These are phyloP conservation scores for Edaphochlamys debaryana DNA, from an alignment of 139 green algal species.

Conservation along the genomic window DNA sequence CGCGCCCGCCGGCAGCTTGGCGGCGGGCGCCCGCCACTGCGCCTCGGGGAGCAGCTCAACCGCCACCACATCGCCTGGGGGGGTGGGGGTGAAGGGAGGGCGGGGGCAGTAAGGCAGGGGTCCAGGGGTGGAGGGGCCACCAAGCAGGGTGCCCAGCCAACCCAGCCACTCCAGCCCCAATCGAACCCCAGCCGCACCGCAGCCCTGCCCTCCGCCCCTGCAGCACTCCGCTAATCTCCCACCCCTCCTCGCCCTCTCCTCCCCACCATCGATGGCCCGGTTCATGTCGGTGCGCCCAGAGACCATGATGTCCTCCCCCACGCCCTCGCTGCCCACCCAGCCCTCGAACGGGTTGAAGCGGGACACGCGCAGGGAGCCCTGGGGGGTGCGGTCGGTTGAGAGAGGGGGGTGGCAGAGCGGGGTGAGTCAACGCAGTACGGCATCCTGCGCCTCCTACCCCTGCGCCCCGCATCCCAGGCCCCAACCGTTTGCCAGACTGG, in stretches of 20 bases:
- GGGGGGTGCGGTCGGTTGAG: not conserved
- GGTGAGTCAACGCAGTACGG: not conserved
- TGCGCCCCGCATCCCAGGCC: no score
- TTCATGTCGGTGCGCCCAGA: slow-evolving; percentile 81
- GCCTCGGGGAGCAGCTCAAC: slow-evolving; percentile 87
- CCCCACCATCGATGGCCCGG: slow-evolving; percentile 78
- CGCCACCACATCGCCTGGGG: slow-evolving; percentile 67
- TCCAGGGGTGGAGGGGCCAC: not conserved
- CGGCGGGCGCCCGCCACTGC: slow-evolving; percentile 71
- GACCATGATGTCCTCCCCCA: slow-evolving; percentile 85
- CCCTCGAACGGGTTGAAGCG: slow-evolving; percentile 88
- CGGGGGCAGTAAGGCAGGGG: not conserved
- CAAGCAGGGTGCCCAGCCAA: no score
- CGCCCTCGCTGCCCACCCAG: slow-evolving; percentile 73
- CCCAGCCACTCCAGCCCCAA: no score
- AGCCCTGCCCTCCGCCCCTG: no score
- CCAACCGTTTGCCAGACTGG: not conserved
- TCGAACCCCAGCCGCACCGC: no score
- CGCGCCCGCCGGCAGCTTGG: slow-evolving; percentile 44
- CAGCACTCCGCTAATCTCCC: no score
- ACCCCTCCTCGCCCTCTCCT: not conserved
- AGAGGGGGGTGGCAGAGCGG: not conserved
- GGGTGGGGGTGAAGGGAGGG: no score
- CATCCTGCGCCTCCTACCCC: no score
- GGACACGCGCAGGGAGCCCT: slow-evolving; percentile 78